Evolutionary conservation across 148 eudicot species (phyloP).

Genomic region (Vaccinium vitisidaea): DNA sequence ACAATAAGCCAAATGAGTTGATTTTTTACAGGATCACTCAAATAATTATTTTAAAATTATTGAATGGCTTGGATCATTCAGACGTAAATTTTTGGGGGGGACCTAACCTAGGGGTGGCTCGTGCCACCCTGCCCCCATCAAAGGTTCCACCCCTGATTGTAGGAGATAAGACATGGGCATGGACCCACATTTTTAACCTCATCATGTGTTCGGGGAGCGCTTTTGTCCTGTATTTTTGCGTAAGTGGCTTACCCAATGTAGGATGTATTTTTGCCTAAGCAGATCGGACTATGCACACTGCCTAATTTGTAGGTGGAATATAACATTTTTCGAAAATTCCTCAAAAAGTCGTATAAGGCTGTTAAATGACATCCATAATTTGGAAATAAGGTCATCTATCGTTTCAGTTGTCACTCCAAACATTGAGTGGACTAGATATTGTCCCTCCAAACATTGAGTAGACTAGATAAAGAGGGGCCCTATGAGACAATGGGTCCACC

Average conservation of each 20-base stretch:
- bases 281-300: neutral
- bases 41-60: no score
- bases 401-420: neutral
- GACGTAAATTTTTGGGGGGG: no score
- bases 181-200: neutral
- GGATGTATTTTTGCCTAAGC: neutral
- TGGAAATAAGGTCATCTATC: neutral
- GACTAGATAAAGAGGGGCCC: no score
- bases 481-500: no score
- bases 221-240: neutral
- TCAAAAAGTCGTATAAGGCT: neutral
- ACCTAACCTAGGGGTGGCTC: no score
- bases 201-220: neutral
- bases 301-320: neutral
- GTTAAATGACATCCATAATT: neutral
- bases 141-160: no score
- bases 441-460: no score
- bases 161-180: neutral
- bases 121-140: no score
- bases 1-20: no score
- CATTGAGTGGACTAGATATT: neutral
- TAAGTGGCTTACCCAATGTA: neutral
- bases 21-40: no score
- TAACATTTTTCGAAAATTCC: no score
- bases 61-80: no score